A percentile compares a stretch with the other conserved stretches of the same genome.
These are phyloP conservation scores for Didymellaceae sp. DNA, from an alignment of 2,329 filamentous ascomycete genomes.

Conservation along the genomic window DNA sequence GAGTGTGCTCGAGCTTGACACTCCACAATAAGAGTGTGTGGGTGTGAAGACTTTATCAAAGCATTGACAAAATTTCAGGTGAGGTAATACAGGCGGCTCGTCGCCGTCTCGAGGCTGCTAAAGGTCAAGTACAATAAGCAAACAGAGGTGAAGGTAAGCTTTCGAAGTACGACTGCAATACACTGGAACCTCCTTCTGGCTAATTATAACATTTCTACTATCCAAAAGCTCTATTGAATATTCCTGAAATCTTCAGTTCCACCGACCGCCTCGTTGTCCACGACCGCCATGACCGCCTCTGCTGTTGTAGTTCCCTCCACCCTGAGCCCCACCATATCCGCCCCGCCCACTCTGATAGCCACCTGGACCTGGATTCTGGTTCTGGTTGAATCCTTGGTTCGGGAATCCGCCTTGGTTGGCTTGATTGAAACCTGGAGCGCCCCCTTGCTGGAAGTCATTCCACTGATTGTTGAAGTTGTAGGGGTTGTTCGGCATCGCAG, in stretches of 20 bases:
- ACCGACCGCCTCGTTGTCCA: slow-evolving; percentile 25
- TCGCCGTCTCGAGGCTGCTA: too few relatives aligned
- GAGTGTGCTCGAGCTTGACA: neutral
- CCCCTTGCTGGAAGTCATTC: slow-evolving; percentile 19
- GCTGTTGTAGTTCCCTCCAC: slow-evolving; percentile 23
- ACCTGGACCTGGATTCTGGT: slow-evolving; percentile 17
- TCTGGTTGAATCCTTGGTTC: slow-evolving; percentile 12
- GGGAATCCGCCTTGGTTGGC: slow-evolving; percentile 6
- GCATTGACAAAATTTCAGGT: too few relatives aligned
- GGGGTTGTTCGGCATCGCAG: slow-evolving; percentile 19
- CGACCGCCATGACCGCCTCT: slow-evolving; percentile 28
- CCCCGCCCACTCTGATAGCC: slow-evolving; percentile 26
- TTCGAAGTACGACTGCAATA: too few relatives aligned
- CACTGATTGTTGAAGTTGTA: slow-evolving; percentile 22
- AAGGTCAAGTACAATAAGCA: too few relatives aligned
- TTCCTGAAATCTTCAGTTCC: slow-evolving; percentile 4
- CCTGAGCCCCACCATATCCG: slow-evolving; percentile 21
- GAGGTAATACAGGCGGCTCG: too few relatives aligned
- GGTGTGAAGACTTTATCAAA: too few relatives aligned
- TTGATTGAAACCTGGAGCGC: slow-evolving; percentile 15
- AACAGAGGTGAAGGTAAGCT: too few relatives aligned
- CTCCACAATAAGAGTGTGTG: too few relatives aligned
- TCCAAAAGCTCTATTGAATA: neutral
- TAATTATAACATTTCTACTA: too few relatives aligned
- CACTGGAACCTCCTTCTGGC: too few relatives aligned